Conservation (phyloP, 306 rosid genomes). For the Prunus mume region DNA sequence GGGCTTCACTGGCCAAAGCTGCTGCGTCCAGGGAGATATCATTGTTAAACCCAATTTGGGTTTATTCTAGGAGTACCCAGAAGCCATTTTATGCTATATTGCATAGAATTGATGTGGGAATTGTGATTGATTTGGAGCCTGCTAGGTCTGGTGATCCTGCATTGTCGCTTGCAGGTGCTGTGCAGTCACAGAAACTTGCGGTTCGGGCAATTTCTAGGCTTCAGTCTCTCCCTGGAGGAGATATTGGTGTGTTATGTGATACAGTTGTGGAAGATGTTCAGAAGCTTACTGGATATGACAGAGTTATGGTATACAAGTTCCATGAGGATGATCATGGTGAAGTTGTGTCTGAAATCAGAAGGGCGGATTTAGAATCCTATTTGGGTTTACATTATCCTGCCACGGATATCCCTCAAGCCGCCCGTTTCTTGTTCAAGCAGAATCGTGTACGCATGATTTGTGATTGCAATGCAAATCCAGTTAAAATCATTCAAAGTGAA, state of each 20-base stretch:
- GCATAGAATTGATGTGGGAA: constrained; percentile 81
- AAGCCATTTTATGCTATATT: constrained; percentile 77
- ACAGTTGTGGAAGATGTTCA: constrained; percentile 70
- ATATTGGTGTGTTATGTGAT: constrained; percentile 61
- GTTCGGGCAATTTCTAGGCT: constrained; percentile 80
- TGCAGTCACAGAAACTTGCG: constrained; percentile 81
- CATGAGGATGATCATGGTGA: constrained; percentile 93
- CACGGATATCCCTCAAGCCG: constrained; percentile 76
- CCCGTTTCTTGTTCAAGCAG: constrained; percentile 82
- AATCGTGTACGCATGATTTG: constrained; percentile 68
- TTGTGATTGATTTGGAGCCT: constrained; percentile 84
- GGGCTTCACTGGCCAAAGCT: constrained; percentile 57
- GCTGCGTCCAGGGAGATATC: constrained; percentile 56
- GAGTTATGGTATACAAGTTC: constrained; percentile 87
- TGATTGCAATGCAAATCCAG: constrained; percentile 71
- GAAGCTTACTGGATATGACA: constrained; percentile 78
- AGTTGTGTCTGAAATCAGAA: constrained; percentile 73
- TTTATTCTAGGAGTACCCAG: constrained; percentile 48
- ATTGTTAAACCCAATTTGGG: constrained; percentile 67
- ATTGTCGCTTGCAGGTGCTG: constrained; percentile 69
- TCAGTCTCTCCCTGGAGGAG: constrained; percentile 75
- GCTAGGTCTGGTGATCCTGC: constrained; percentile 62
- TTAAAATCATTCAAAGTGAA: constrained; percentile 54
- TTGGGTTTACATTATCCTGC: constrained; percentile 87
- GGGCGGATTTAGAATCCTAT: constrained; percentile 69